A percentile compares a stretch with the other conserved stretches of the same genome.
Evolutionary conservation across 305 asterid genomes (phyloP).

Genomic region (Plantago lanceolata): DNA sequence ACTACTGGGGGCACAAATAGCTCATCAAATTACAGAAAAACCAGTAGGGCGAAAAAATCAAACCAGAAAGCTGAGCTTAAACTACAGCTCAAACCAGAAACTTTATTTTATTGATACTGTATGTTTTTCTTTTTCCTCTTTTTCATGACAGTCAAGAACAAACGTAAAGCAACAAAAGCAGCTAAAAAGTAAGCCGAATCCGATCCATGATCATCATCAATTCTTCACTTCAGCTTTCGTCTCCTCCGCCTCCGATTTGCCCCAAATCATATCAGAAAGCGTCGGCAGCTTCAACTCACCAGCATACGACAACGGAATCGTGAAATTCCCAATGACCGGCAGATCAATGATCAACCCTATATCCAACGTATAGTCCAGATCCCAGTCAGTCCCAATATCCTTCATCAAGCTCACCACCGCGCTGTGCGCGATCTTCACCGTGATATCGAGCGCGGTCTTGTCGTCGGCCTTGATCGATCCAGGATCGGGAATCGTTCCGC

Average conservation of each 20-base stretch:
- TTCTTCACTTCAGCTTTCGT: slow-evolving; percentile 1
- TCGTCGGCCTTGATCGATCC: slow-evolving; percentile 64
- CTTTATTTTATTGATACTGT: too few species aligned
- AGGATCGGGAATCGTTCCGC: slow-evolving; percentile 68
- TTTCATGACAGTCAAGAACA: too few species aligned
- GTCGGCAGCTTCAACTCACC: slow-evolving; percentile 16
- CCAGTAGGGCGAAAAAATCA: too few species aligned
- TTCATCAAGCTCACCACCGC: slow-evolving; percentile 14
- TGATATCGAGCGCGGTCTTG: slow-evolving; percentile 12
- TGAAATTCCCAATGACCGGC: slow-evolving; percentile 15
- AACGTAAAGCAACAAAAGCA: too few species aligned
- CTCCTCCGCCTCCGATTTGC: slow-evolving; percentile 1
- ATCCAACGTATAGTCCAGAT: slow-evolving; percentile 11
- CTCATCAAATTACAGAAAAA: too few species aligned
- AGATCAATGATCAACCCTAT: slow-evolving; percentile 14
- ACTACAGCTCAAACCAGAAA: too few species aligned
- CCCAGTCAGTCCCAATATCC: slow-evolving; percentile 17
- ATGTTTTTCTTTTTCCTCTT: too few species aligned
- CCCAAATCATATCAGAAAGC: slow-evolving; percentile 15
- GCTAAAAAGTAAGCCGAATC: too few species aligned
- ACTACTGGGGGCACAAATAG: too few species aligned
- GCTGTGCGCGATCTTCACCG: slow-evolving; percentile 16
- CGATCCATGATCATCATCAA: too few species aligned
- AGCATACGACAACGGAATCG: slow-evolving; percentile 13
- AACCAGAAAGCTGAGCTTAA: too few species aligned